Base-by-base conservation (phyloP, 768 basidiomycete species). In the Mycena olivaceomarginata region DNA sequence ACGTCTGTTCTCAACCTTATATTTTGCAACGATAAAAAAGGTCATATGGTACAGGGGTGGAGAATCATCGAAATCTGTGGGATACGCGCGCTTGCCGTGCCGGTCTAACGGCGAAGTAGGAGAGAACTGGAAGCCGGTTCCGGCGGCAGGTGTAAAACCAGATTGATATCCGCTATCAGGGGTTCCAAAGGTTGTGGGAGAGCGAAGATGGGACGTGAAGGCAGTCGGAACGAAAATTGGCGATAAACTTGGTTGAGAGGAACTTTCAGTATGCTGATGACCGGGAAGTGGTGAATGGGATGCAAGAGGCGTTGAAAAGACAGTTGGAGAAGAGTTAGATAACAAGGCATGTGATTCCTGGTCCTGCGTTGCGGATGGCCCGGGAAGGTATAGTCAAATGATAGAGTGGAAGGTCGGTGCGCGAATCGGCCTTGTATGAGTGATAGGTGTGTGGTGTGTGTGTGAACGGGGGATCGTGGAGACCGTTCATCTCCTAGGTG, bases 131-230 rank as follows among this genome's bases (percentile, higher is more conserved):
- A 48, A 71, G 43, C 43, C 0, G 40, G 18, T 31, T n/a, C n/a
- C n/a, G n/a, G n/a, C n/a, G 41, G 1, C 4, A 6, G 59, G 20
- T 7, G 65, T 67, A 37, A 67, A 67, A 8, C n/a, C 22, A 13
- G 65, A 67, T 13, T 60, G 57, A 15, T 60, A 60, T 15, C 57
- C 57, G 31, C 65, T 48, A 31, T 65, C 64, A 4, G 64, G 64
- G 64, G 64, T 65, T 40, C 6, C 37, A 40, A 62, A 62, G 16
- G 9, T 45, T 45, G 43, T 13, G 43, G 43, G 43, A 45, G 43
- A 45, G 43, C 43, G 43, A 45, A 45, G 43, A 45, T 45, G 9
- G 11, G 43, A 45, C 11, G 43, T 45, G 46, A 48, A 48, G 16
- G 12, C 13, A 1, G 46, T 15, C 16, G 46, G 46, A 4, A 48